These are phyloP conservation scores for Yamadazyma triangularis DNA, from an alignment of 1,139 yeast species.

Conservation along the genomic window DNA sequence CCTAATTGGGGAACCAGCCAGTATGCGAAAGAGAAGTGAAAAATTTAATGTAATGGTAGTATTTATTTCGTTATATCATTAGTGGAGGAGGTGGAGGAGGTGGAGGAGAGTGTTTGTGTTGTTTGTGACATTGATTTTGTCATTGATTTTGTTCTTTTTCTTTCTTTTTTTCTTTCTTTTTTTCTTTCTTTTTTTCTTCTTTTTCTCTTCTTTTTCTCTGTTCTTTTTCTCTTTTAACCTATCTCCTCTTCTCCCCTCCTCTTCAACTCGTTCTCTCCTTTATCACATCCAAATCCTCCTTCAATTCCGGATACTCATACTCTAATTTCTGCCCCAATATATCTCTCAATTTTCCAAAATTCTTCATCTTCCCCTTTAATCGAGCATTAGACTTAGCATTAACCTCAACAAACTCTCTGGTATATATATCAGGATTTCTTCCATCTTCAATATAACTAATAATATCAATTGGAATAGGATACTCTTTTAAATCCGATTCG, in stretches of 20 bases:
- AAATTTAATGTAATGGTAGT: too few species aligned
- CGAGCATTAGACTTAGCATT: slow-evolving; percentile 85
- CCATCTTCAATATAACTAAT: slow-evolving; percentile 90
- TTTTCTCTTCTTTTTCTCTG: not conserved
- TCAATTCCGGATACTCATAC: slow-evolving; percentile 74
- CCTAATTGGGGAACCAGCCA: not conserved
- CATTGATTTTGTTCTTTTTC: too few species aligned
- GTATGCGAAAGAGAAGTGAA: too few species aligned
- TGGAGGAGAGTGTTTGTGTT: too few species aligned
- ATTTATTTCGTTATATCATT: too few species aligned
- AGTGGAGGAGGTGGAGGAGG: too few species aligned
- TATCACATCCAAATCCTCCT: slow-evolving; percentile 33
- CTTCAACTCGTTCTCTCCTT: slow-evolving; percentile 18
- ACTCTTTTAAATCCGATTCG: slow-evolving; percentile 30
- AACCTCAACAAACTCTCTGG: slow-evolving; percentile 93
- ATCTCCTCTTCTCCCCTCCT: too few species aligned
- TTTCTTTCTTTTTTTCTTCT: not conserved
- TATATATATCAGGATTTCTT: slow-evolving; percentile 92
- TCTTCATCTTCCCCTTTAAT: slow-evolving; percentile 75
- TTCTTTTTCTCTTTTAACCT: not conserved
- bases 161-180: too few species aligned
- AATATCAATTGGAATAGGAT: slow-evolving; percentile 71
- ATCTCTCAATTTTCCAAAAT: slow-evolving; percentile 54
- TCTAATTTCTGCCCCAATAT: slow-evolving; percentile 64
- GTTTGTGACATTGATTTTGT: too few species aligned